Percentiles rank a stretch among this genome's conserved stretches.
Conservation (phyloP, 208 protist species). For the Acanthamoeba triangularis region DNA sequence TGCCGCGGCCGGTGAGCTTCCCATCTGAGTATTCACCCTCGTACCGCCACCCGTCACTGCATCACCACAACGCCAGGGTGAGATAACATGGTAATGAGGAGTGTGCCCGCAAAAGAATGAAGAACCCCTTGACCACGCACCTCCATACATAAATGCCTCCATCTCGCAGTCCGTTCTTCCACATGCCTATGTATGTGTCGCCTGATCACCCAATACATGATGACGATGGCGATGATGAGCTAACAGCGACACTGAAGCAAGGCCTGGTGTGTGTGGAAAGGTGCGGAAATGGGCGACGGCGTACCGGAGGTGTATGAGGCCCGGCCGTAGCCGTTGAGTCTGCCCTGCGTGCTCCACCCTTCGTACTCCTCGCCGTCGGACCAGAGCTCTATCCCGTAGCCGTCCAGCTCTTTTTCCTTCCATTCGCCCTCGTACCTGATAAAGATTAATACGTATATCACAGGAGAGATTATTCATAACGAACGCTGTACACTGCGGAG, state of each 20-base stretch:
- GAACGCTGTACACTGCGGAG: too few species aligned
- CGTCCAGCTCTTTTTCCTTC: constrained; percentile 62
- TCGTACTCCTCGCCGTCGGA: constrained; percentile 45
- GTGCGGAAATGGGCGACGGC: not conserved
- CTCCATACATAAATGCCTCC: constrained; percentile 43
- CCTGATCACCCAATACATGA: not conserved
- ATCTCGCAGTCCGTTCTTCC: constrained; percentile 60
- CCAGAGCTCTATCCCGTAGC: constrained; percentile 56
- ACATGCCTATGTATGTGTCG: constrained; percentile 70
- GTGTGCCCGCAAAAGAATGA: too few species aligned
- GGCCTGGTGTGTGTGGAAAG: not conserved
- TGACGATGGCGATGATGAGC: not conserved
- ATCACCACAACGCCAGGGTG: not conserved
- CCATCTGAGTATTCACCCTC: constrained; percentile 50
- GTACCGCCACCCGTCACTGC: constrained; percentile 55
- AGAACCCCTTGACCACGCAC: not conserved
- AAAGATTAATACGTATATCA: too few species aligned
- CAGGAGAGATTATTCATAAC: too few species aligned
- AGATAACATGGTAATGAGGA: not conserved
- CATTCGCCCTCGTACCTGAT: constrained; percentile 44
- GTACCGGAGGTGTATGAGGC: constrained; percentile 47
- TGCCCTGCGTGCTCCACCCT: constrained; percentile 45
- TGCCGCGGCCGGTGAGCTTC: constrained; percentile 65
- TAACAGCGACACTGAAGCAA: not conserved
- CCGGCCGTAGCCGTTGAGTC: constrained; percentile 57